Evolutionary conservation across 306 rosid species (phyloP).

Genomic region (Quercus aquifolioides): DNA sequence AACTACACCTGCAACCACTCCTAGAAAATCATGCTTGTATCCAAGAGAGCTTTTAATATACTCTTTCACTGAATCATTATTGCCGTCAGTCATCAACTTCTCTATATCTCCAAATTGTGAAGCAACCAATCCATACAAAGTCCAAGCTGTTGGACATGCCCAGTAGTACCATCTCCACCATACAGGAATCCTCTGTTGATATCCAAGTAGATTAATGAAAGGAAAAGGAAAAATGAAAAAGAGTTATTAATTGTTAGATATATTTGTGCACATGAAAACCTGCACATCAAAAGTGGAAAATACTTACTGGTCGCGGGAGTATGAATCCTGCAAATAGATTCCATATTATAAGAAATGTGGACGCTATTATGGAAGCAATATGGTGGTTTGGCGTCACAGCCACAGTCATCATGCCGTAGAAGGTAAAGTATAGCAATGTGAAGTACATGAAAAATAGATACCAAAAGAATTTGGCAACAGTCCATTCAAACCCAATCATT

Average conservation of each 20-base stretch:
- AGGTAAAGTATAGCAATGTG: constrained; percentile 57
- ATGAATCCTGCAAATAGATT: constrained; percentile 63
- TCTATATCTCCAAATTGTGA: constrained; percentile 41
- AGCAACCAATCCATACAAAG: constrained; percentile 17
- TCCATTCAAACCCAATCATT: constrained; percentile 66
- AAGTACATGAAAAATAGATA: constrained; percentile 54
- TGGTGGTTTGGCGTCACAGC: constrained; percentile 61
- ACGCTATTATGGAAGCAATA: constrained; percentile 41
- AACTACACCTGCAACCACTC: constrained; percentile 29
- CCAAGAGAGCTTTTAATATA: constrained; percentile 39
- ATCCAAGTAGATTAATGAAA: too few relatives aligned
- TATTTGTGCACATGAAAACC: too few relatives aligned
- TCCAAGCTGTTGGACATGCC: constrained; percentile 22
- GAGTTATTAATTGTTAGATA: too few relatives aligned
- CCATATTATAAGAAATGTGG: constrained; percentile 46
- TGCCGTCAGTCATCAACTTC: constrained; percentile 2
- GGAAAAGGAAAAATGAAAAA: too few relatives aligned
- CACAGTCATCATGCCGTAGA: constrained; percentile 58
- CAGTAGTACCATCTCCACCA: constrained; percentile 36
- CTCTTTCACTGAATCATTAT: constrained; percentile 13
- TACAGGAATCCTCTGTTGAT: constrained; percentile 22
- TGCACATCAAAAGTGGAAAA: too few relatives aligned
- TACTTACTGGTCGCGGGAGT: constrained; percentile 50
- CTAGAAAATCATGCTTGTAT: constrained; percentile 37
- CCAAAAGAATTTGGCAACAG: constrained; percentile 50